Evolutionary conservation across 1,284 basidiomycete species (phyloP).

Genomic region (Rhizoctonia solani): DNA sequence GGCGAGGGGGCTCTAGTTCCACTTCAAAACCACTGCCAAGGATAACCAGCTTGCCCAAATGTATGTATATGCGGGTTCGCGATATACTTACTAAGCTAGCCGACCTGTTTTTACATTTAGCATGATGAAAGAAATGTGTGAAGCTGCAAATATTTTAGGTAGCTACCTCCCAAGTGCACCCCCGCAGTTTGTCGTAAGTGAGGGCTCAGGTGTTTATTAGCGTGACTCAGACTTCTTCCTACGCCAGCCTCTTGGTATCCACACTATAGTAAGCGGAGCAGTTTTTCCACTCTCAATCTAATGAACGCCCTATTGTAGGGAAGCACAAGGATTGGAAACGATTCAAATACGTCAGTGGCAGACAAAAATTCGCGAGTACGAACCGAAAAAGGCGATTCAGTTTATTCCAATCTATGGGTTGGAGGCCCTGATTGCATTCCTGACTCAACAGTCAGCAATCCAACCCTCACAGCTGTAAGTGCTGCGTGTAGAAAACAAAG

Average conservation of each 20-base stretch:
- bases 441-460: constrained; percentile 30
- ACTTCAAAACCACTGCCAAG: background rate
- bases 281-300: background rate
- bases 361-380: constrained; percentile 22
- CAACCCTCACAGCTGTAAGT: constrained; percentile 26
- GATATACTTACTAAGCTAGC: background rate
- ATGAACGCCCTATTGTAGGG: background rate
- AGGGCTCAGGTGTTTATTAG: background rate
- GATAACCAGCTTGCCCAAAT: background rate
- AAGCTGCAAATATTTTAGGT: constrained; percentile 13
- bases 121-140: constrained; percentile 34
- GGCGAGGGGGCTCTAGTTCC: background rate
- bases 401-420: constrained; percentile 31
- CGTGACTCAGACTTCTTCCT: background rate
- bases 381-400: background rate
- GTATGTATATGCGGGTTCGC: background rate
- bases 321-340: constrained; percentile 20
- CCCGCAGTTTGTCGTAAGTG: constrained; percentile 26
- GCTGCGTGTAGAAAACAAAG: background rate
- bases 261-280: background rate
- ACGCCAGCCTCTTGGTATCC: background rate
- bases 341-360: constrained; percentile 25
- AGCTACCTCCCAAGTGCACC: constrained; percentile 15
- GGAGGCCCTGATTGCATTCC: constrained; percentile 15
- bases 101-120: constrained; percentile 38